Evolutionary conservation across 2,329 filamentous ascomycete genomes (phyloP), one percentile per base, ranked within the genome.

Genomic region (Trichoderma gracile): DNA sequence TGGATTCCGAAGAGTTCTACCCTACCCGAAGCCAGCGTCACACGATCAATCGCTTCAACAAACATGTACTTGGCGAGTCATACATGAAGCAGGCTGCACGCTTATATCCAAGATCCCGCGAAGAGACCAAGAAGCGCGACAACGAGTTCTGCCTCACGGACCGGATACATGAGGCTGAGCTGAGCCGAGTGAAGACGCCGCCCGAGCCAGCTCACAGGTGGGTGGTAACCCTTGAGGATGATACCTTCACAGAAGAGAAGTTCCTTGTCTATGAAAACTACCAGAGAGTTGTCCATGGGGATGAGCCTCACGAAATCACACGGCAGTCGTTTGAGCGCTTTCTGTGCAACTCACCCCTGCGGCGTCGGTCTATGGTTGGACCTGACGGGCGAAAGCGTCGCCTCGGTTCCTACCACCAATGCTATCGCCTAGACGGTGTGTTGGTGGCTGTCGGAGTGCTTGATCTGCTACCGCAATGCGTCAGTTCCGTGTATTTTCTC

Each of bases 401-500:
- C 47, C 77, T 93, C 0, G 91, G 91, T 17, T 92, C 90, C 1
- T 94, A 86, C 70, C 91, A 95, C 71, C 91, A 94, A 73, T 93
- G 90, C 77, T 94, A 93, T 73, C 84, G 91, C 33, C 79, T 95
- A 3, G 89, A 95, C 71, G 91, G 90, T 23, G 82, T 86, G 56
- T 80, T 95, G 15, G 86, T 94, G 25, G 91, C 91, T 2, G 83
- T 95, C 68, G 88, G 88, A 0, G 89, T 95, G 1, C 78, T 95
- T 5, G 91, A 95, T 72, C 80, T 95, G 9, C 79, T 95, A 1
- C 91, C 91, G 0, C 80, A 91, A 65, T 88, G 86, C 68, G 89
- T 95, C 56, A 93, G 90, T 70, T 89, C 89, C 5, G 91, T 95
- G 12, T 95, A 95, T 77, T 92, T 95, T 73, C 78, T 95, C 66